These are phyloP conservation scores for Suhomyces prunicola DNA, from an alignment of 805 yeast species.

Conservation along the genomic window DNA sequence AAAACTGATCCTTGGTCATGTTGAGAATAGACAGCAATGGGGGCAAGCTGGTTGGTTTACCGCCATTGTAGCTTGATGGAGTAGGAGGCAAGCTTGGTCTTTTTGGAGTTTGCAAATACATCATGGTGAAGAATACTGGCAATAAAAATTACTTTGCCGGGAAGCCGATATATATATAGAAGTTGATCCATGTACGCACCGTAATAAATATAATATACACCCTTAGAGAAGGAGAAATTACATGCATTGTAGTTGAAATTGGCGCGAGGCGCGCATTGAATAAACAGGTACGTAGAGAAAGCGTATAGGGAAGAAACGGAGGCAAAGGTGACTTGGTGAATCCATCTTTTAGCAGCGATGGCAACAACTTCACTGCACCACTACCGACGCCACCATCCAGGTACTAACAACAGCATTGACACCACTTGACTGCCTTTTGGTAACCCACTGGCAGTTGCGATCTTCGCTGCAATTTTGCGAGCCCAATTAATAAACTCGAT, in stretches of 20 bases:
- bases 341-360: neutral
- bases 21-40: constrained; percentile 37
- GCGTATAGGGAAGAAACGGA: neutral
- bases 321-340: neutral
- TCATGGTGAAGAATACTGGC: constrained; percentile 7
- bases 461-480: neutral
- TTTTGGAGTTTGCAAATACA: constrained; percentile 35
- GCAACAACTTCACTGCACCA: neutral
- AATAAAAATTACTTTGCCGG: neutral
- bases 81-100: constrained; percentile 27
- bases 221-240: neutral
- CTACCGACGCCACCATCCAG: neutral
- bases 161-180: neutral
- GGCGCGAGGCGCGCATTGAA: constrained; percentile 1
- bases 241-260: neutral
- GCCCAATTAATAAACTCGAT: constrained; percentile 2
- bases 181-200: neutral
- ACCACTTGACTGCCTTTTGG: no score
- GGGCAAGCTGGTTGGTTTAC: constrained; percentile 31
- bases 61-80: constrained; percentile 12
- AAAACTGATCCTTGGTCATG: constrained; percentile 1
- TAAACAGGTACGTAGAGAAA: neutral
- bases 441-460: neutral
- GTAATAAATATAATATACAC: neutral
- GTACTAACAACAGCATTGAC: neutral